phyloP scores from a whole-genome alignment of 495 filamentous ascomycete genomes.

The Cairneyella variabilis region DNA sequence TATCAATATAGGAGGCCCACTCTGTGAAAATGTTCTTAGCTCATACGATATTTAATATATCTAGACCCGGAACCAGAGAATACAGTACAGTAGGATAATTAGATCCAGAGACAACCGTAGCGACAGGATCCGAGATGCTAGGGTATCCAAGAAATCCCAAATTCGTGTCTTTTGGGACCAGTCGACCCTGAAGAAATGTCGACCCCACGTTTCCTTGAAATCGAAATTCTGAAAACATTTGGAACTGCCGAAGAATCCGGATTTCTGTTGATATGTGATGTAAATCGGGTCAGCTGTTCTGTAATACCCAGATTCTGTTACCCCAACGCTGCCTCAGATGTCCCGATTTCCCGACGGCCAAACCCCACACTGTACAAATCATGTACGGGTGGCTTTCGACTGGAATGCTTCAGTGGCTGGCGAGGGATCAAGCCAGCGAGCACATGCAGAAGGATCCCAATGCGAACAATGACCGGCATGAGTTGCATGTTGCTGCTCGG shows the following conservation, averaged over 20 bases:
- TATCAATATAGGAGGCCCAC: not conserved
- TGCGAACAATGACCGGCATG: conserved; percentile 15
- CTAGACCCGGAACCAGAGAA: too few relatives aligned
- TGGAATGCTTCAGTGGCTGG: conserved; percentile 12
- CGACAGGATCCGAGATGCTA: too few relatives aligned
- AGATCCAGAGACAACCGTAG: too few relatives aligned
- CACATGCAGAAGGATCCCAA: conserved; percentile 15
- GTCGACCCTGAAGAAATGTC: too few relatives aligned
- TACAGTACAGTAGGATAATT: too few relatives aligned
- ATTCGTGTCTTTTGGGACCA: not conserved
- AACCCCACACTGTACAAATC: conserved; percentile 6
- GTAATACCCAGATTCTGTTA: not conserved
- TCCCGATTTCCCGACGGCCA: conserved; percentile 9
- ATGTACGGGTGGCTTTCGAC: not conserved
- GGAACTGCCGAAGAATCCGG: conserved; percentile 5
- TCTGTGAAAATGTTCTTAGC: conserved; percentile 1
- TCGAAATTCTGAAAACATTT: not conserved
- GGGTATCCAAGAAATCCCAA: too few relatives aligned
- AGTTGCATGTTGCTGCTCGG: conserved; percentile 4
- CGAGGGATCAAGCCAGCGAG: not conserved
- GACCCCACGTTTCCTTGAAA: not conserved
- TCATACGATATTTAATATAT: too few relatives aligned
- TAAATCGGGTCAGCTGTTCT: conserved; percentile 14
- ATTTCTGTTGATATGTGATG: conserved; percentile 7
- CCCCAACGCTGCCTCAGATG: too few relatives aligned